phyloP scores from a whole-genome alignment of 805 yeast species.

The Sugiyamaella chiloensis region DNA sequence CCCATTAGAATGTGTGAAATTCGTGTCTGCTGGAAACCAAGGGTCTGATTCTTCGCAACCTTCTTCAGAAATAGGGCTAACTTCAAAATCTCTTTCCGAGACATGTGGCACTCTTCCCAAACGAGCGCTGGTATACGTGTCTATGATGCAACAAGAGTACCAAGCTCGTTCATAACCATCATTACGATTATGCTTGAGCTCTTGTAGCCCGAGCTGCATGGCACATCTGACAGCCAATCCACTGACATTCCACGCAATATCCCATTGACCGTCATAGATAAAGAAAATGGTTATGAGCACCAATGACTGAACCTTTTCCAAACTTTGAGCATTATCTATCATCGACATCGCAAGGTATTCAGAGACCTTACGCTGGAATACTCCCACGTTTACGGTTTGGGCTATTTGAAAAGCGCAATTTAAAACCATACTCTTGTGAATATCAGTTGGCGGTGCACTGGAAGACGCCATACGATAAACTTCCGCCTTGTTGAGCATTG shows the following conservation, averaged over 20 bases:
- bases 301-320: slow-evolving; percentile 15
- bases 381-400: not conserved
- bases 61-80: slow-evolving; percentile 8
- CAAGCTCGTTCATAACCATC: slow-evolving; percentile 10
- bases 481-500: slow-evolving; percentile 13
- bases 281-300: slow-evolving; percentile 7
- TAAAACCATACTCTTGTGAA: not conserved
- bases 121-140: slow-evolving; percentile 10
- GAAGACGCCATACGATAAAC: slow-evolving; percentile 7
- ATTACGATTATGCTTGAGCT: not conserved
- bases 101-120: slow-evolving; percentile 12
- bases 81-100: slow-evolving; percentile 7
- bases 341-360: not conserved
- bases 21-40: slow-evolving; percentile 10
- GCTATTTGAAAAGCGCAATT: not conserved
- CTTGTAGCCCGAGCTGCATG: slow-evolving; percentile 11
- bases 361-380: not conserved
- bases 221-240: slow-evolving; percentile 15
- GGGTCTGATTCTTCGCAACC: slow-evolving; percentile 17
- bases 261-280: slow-evolving; percentile 10
- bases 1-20: not conserved
- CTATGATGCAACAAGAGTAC: slow-evolving; percentile 16
- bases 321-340: not conserved
- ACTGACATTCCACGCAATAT: slow-evolving; percentile 8
- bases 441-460: not conserved